Evolutionary conservation across 106 monocot genomes (phyloP), one percentile per base, ranked within the genome.

Genomic region (Allium sativum): DNA sequence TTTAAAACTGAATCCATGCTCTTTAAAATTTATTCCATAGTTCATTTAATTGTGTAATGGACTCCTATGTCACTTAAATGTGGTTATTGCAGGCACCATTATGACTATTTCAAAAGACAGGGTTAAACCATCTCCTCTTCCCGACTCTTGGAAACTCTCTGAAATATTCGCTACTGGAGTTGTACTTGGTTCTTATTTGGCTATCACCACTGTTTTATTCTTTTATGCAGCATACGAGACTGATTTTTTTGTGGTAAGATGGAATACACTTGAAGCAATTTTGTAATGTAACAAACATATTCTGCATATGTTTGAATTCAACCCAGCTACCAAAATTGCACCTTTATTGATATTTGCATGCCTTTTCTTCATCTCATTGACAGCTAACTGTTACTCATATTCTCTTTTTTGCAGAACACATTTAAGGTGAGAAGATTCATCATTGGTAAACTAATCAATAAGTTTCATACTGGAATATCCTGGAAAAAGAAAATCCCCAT

Each of bases 41-140:
- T 15, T 9, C 9, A 10, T 16, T 31, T 40, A 16, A n/a, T 18
- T 48, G 20, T 47, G 57, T 9, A 40, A 19, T 7, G 17, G 16
- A 16, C 8, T 12, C 44, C 40, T 4, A 3, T 61, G 45, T 60
- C 53, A n/a, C 44, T 44, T 44, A 43, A 60, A 60, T 60, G n/a
- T 22, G 18, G 15, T 55, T 8, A 42, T 55, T 72, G 10, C 61
- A 81, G 81, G 81, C 64, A 76, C 81, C 50, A 81, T 81, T 42
- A 81, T 81, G 81, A 81, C 81, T 48, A 81, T 81, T 55, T 76
- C 81, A 7, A 81, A 81, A 72, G 81, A 81, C 61, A 76, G 73
- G 55, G 81, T 81, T 42, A 72, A 65, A 56, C 81, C 81, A 69
- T 81, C 81, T 56, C 81, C 81, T 44, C 64, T 76, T 64, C 81